These are phyloP conservation scores for Coemansia sp. DNA, from an alignment of 192 early-diverging fungal species.

Conservation along the genomic window DNA sequence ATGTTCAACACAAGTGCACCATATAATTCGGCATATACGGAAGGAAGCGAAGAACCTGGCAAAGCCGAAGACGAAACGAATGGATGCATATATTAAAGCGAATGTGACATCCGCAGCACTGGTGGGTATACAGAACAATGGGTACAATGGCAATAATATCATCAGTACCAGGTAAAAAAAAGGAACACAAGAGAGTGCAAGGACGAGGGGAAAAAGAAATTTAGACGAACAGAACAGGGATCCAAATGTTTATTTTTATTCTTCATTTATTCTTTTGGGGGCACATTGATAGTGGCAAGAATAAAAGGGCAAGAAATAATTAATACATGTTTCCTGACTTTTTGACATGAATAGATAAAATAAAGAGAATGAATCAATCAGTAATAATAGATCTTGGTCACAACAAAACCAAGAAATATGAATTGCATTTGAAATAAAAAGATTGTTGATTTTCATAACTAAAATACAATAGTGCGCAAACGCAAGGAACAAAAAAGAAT, in stretches of 20 bases:
- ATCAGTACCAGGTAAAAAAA: neutral
- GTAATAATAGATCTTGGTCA: neutral
- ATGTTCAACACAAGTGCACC: no score
- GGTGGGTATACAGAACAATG: neutral
- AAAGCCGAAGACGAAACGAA: neutral
- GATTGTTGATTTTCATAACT: neutral
- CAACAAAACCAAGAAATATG: neutral
- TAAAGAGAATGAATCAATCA: neutral
- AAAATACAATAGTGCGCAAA: no score
- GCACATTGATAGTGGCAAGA: no score
- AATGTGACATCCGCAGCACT: conserved; percentile 15
- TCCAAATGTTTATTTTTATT: no score
- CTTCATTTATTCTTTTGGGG: no score
- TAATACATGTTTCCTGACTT: neutral
- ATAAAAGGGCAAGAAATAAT: neutral
- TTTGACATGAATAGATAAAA: neutral
- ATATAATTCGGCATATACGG: neutral
- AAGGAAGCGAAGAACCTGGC: neutral
- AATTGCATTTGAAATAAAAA: neutral
- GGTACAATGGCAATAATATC: neutral
- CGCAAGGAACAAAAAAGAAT: no score
- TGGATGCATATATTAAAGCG: conserved; percentile 25
- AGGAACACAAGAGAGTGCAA: neutral
- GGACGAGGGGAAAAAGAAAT: neutral
- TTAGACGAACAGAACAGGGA: no score